phyloP scores from a whole-genome alignment of 116 monocot species.

The Trichopus zeylanicus region DNA sequence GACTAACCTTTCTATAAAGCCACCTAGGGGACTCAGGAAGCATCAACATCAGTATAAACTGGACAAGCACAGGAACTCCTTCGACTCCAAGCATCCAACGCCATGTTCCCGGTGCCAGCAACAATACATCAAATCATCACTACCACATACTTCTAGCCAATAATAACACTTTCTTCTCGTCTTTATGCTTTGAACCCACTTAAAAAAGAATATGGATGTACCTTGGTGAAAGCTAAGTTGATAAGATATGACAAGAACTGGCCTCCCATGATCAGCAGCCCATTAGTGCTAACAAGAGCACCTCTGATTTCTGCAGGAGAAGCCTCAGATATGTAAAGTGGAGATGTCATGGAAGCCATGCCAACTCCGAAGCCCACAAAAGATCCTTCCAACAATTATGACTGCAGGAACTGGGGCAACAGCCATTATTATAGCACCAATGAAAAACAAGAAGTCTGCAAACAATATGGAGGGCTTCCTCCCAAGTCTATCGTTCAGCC shows the following conservation, averaged over 20 bases:
- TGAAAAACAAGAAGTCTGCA: slow-evolving; percentile 80
- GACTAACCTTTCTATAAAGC: slow-evolving; percentile 69
- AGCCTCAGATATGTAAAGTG: slow-evolving; percentile 92
- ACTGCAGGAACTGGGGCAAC: slow-evolving; percentile 45
- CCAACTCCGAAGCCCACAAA: slow-evolving; percentile 93
- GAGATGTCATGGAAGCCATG: slow-evolving; percentile 95
- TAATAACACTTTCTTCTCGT: no score
- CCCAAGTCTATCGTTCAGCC: slow-evolving; percentile 79
- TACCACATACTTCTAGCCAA: no score
- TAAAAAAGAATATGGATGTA: slow-evolving; percentile 1
- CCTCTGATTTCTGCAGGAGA: slow-evolving; percentile 78
- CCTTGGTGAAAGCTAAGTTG: slow-evolving; percentile 84
- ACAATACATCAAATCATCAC: no score
- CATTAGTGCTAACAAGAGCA: slow-evolving; percentile 77
- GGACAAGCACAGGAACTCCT: slow-evolving; percentile 59
- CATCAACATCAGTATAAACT: slow-evolving; percentile 62
- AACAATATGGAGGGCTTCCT: slow-evolving; percentile 51
- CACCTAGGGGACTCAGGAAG: slow-evolving; percentile 91
- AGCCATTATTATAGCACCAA: slow-evolving; percentile 77
- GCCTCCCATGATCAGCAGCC: slow-evolving; percentile 76
- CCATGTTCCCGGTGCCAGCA: slow-evolving; percentile 93
- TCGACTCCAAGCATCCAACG: slow-evolving; percentile 98
- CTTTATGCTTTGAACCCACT: neutral
- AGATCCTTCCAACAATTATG: slow-evolving; percentile 64
- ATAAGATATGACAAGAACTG: slow-evolving; percentile 79